Evolutionary conservation across 805 yeast genomes (phyloP).

Genomic region (Pichia paraexigua): DNA sequence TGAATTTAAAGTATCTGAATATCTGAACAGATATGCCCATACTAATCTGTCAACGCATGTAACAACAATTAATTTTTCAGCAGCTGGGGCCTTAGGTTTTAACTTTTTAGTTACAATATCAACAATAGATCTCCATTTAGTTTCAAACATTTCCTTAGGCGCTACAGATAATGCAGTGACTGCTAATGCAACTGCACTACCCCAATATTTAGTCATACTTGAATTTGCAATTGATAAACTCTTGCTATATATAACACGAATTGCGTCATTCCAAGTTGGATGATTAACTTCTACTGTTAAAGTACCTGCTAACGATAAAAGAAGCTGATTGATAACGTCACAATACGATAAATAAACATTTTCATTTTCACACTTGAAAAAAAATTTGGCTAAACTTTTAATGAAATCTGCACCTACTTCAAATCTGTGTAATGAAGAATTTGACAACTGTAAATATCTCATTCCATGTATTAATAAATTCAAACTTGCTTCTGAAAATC

Average conservation of each 20-base stretch:
- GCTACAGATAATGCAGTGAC: constrained; percentile 75
- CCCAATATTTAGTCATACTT: constrained; percentile 49
- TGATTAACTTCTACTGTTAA: constrained; percentile 93
- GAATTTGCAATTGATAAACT: constrained; percentile 37
- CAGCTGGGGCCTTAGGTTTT: constrained; percentile 48
- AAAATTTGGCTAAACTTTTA: constrained; percentile 79
- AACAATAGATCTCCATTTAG: constrained; percentile 61
- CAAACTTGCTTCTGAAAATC: constrained; percentile 39
- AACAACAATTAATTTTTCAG: constrained; percentile 47
- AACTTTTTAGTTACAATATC: constrained; percentile 55
- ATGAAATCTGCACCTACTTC: constrained; percentile 93
- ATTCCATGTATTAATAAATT: constrained; percentile 83
- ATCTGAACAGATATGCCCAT: constrained; percentile 86
- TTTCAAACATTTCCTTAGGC: constrained; percentile 64
- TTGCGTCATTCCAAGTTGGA: constrained; percentile 88
- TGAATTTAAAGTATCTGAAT: constrained; percentile 82
- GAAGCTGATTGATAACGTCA: constrained; percentile 67
- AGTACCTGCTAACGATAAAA: constrained; percentile 75
- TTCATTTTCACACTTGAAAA: constrained; percentile 54
- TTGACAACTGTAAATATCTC: constrained; percentile 71
- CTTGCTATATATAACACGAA: constrained; percentile 48
- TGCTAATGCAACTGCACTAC: constrained; percentile 54
- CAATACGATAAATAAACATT: constrained; percentile 71
- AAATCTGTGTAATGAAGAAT: constrained; percentile 80
- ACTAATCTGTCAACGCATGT: constrained; percentile 64